These are phyloP conservation scores for Phialophora verrucosa DNA, from an alignment of 2,329 filamentous ascomycete species.

Conservation along the genomic window DNA sequence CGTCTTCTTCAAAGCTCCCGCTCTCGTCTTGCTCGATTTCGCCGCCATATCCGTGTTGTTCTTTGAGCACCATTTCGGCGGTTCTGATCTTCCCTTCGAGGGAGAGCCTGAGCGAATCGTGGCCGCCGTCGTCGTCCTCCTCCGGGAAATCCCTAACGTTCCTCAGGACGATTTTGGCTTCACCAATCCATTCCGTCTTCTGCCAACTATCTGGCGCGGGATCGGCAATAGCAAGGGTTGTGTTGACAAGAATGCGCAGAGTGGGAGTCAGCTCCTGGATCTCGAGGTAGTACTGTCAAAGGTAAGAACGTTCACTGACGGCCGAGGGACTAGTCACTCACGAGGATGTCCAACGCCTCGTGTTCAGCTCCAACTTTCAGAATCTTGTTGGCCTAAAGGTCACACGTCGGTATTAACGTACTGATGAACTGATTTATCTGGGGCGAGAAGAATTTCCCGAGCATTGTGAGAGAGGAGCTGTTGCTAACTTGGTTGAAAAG, in stretches of 20 bases:
- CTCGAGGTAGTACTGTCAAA: conserved; percentile 3
- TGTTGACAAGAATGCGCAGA: conserved; percentile 3
- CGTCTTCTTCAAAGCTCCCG: not conserved
- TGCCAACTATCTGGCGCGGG: not conserved
- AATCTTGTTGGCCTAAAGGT: not conserved
- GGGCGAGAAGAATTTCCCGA: not conserved
- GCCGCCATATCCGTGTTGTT: not conserved
- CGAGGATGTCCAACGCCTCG: conserved; percentile 3
- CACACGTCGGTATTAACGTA: not conserved
- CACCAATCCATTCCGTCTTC: conserved; percentile 4
- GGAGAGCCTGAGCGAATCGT: not conserved
- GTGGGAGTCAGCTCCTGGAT: not conserved
- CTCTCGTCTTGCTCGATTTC: not conserved
- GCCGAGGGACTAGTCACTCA: not conserved
- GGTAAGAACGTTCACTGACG: not conserved
- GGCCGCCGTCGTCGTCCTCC: not conserved
- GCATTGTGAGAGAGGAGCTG: no score
- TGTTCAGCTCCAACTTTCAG: not conserved
- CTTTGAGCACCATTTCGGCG: not conserved
- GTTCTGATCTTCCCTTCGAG: not conserved
- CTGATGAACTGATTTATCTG: not conserved
- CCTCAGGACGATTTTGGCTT: conserved; percentile 5
- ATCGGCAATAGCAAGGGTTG: not conserved
- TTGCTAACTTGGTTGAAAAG: conserved; percentile 7
- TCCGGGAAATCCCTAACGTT: no score